These are phyloP conservation scores for Kazachstania psychrophila DNA, from an alignment of 805 yeast genomes.

Conservation along the genomic window DNA sequence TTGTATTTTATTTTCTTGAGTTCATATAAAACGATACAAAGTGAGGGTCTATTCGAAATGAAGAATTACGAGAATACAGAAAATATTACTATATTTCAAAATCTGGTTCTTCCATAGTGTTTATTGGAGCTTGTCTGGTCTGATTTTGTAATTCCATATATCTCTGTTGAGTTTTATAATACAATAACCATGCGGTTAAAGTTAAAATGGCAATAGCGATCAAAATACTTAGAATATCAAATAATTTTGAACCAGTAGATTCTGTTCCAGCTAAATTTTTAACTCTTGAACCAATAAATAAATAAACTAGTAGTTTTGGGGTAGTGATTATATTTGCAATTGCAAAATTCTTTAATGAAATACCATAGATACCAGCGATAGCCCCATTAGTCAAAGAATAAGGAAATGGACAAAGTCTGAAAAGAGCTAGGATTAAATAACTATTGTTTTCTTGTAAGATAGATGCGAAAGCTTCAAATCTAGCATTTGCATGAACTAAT, in stretches of 20 bases:
- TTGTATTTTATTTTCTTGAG: no score
- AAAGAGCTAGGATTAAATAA: conserved; percentile 55
- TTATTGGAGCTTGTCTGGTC: conserved; percentile 1
- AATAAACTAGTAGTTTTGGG: conserved; percentile 70
- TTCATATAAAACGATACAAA: no score
- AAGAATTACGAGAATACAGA: no score
- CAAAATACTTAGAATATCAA: conserved; percentile 53
- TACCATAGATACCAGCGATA: conserved; percentile 75
- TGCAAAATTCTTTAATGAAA: conserved; percentile 51
- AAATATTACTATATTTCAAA: conserved; percentile 7
- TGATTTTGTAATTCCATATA: conserved; percentile 25
- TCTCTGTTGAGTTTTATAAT: conserved; percentile 39
- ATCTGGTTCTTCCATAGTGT: conserved; percentile 4
- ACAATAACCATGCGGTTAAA: conserved; percentile 58
- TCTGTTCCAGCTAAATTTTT: conserved; percentile 57
- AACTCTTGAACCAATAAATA: conserved; percentile 70
- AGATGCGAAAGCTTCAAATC: conserved; percentile 63
- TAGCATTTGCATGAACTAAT: conserved; percentile 53
- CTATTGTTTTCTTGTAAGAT: conserved; percentile 64
- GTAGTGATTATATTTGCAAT: conserved; percentile 67
- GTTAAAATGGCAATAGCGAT: conserved; percentile 48
- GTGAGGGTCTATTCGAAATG: no score
- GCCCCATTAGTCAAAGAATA: conserved; percentile 91
- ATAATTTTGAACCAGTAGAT: conserved; percentile 41
- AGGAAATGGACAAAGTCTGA: conserved; percentile 86